Evolutionary conservation across 305 asterid species (phyloP), one percentile per base, ranked within the genome.

Genomic region (Fraxinus albicans): DNA sequence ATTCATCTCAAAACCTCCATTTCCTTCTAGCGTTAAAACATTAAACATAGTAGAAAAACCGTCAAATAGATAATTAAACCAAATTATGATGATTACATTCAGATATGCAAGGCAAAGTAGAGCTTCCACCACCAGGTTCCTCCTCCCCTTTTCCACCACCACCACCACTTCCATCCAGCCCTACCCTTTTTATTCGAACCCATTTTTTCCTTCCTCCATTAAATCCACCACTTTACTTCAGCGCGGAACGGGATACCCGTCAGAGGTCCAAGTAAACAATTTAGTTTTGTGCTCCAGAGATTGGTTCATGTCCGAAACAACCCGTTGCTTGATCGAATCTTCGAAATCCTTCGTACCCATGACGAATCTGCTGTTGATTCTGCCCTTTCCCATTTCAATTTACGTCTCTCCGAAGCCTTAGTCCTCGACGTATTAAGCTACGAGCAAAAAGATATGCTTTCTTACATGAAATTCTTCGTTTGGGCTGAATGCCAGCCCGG

Each of bases 401-500:
- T 96, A 72, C 70, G 79, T 13, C 88, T 93, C 4, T 53, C 92
- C 23, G 94, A 94, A 65, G 2, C 81, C 1, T 69, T 92, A 27
- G 89, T 96, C 77, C 90, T 94, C 10, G 92, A 91, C 8, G 89
- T 94, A 1, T 79, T 96, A 84, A 85, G 73, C 19, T 89, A 93
- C 40, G 90, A 87, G 82, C 88, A 82, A 8, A 86, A 84, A 7
- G 95, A 93, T 72, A 90, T 90, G 8, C 91, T 93, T 36, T 86
- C 94, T 21, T 93, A 97, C 85, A 84, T 96, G 84, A 94, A 89
- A 77, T 93, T 96, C 90, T 94, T 94, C 85, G 99, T 93, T 85
- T 96, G 99, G 99, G 94, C 92, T 27, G 98, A 97, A 3, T 86
- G 93, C 9, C 97, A 91, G 79, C 88, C 67, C 0, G 92, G 97